Evolutionary conservation across 1,139 yeast species (phyloP), one percentile per base, ranked within the genome.

Genomic region (Candida tetrigidarum): DNA sequence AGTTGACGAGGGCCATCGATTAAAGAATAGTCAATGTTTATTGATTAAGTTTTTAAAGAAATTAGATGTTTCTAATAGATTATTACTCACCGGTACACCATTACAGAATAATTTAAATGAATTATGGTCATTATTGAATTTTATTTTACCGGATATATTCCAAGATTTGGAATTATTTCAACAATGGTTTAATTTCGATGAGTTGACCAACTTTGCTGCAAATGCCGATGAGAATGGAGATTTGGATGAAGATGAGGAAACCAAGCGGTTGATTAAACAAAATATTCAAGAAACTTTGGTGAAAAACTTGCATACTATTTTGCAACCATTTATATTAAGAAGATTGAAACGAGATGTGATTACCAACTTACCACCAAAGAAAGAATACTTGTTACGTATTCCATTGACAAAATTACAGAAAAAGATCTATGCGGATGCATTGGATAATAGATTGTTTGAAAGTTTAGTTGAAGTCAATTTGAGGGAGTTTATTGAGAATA

Each of bases 1-100:
- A 41, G 96, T 92, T n/a, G 98, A 92, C 64, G 98, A 92, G 63
- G 98, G 98, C 5, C 98, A 92, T 64, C 73, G 98, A 35, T 70
- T 92, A 52, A 93, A 92, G 57, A 92, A 92, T 59, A 79, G 83
- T 53, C 83, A 91, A 54, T 87, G 96, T 60, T 70, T 83, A 51
- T 71, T 92, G 50, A 85, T 92, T 44, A 77, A 77, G 45, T 83
- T 83, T 50, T 73, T 92, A 52, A 91, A 89, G 57, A 76, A 75
- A 52, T 72, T 89, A 26, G 71, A 79, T 27, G 83, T 84, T 0
- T 71, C 80, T 2, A 92, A 92, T 58, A 71, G 97, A 49, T 67
- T 92, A 41, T 67, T 92, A 32, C 69, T 92, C 12, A 92, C 98
- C 0, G 98, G 98, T 14, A 92, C 99, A 0, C 98, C 99, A 0